These are phyloP conservation scores for Metschnikowia aberdeeniae DNA, from an alignment of 805 yeast species.

Conservation along the genomic window DNA sequence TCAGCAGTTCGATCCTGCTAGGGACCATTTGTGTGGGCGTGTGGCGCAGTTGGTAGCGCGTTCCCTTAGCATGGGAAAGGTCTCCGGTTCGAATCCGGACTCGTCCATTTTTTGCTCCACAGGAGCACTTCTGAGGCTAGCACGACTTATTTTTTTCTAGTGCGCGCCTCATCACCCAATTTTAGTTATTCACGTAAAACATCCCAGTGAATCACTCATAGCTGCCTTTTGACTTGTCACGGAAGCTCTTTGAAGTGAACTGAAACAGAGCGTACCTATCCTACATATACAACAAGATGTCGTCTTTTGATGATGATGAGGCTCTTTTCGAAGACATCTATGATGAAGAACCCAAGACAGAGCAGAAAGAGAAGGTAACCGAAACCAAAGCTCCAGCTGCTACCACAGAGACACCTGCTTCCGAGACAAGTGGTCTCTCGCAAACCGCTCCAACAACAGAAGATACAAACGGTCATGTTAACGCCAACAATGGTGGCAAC, in stretches of 20 bases:
- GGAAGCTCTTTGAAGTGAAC: neutral
- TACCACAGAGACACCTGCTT: neutral
- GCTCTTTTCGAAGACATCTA: conserved; percentile 92
- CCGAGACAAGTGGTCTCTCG: neutral
- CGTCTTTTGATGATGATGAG: conserved; percentile 79
- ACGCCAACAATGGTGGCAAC: neutral
- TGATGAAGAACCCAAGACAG: conserved; percentile 21
- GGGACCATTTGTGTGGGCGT: conserved; percentile 67
- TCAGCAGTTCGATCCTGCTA: conserved; percentile 88
- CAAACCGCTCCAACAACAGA: neutral
- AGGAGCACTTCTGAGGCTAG: neutral
- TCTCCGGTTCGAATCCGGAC: conserved; percentile 77
- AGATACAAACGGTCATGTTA: neutral
- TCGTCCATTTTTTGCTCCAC: conserved; percentile 47
- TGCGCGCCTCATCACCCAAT: neutral
- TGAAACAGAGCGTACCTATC: neutral
- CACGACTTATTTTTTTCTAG: conserved; percentile 2
- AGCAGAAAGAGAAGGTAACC: neutral
- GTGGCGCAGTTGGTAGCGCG: conserved; percentile 86
- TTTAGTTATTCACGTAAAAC: neutral
- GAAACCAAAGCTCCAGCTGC: neutral
- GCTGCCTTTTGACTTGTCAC: neutral
- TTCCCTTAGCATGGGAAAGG: conserved; percentile 78
- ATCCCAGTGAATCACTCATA: neutral
- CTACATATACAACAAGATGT: conserved; percentile 8